Conservation (phyloP, 2,329 filamentous ascomycete species). For the Aspergillus puulaauensis region DNA sequence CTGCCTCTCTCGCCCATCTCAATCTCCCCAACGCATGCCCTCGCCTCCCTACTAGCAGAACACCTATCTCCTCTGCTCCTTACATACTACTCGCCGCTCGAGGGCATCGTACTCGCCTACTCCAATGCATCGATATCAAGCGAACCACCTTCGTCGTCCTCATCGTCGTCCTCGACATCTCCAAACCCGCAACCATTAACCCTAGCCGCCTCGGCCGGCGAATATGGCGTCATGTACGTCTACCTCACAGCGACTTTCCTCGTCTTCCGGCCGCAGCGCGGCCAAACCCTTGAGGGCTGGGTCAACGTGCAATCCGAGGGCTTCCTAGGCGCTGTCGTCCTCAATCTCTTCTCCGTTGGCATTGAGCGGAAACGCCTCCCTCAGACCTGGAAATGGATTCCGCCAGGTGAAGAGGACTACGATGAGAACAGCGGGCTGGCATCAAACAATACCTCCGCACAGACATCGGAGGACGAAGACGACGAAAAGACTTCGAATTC, state of each 20-base stretch:
- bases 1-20: constrained; percentile 59
- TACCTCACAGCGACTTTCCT: constrained; percentile 89
- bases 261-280: constrained; percentile 73
- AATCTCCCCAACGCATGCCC: constrained; percentile 51
- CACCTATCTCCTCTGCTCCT: constrained; percentile 64
- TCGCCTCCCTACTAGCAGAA: constrained; percentile 59
- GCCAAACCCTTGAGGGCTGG: constrained; percentile 73
- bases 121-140: constrained; percentile 45
- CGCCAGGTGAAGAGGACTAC: constrained; percentile 46
- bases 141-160: constrained; percentile 37
- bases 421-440: constrained; percentile 8
- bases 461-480: constrained; percentile 30
- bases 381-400: constrained; percentile 75
- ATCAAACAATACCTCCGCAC: constrained; percentile 6
- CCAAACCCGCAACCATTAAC: constrained; percentile 40
- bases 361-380: constrained; percentile 78
- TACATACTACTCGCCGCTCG: constrained; percentile 60
- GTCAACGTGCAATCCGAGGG: constrained; percentile 86
- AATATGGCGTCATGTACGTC: constrained; percentile 81
- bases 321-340: constrained; percentile 84
- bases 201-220: constrained; percentile 58
- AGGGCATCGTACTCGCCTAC: constrained; percentile 59
- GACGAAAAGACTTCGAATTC: constrained; percentile 11
- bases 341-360: constrained; percentile 87
- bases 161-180: constrained; percentile 23